Base-by-base conservation (phyloP, 768 basidiomycete species). In the Ephemerocybe angulata region DNA sequence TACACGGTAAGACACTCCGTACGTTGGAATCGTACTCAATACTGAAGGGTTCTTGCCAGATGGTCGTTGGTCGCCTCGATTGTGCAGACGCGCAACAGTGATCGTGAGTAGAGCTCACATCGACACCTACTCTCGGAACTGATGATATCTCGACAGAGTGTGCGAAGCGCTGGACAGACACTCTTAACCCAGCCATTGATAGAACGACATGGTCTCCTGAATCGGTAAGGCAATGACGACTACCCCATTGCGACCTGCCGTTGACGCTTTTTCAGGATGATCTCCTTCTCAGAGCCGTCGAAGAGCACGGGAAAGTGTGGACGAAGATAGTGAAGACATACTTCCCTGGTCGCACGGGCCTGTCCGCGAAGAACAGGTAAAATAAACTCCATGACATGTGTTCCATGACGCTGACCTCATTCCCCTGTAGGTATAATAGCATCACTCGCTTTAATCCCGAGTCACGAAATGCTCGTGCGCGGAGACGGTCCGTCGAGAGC, bases 151-250 rank as follows among this genome's bases (percentile, higher is more conserved):
- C 50, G 46, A 41, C 58, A 81, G 82, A 84, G 70, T 84, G 81
- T 59, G 80, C 82, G 30, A 84, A 83, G 61, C 79, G 81, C 12
- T 84, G 82, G 82, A 80, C 79, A 15, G 82, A 84, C 64, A 82
- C 82, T 7, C 65, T 84, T 28, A 83, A 83, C 63, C 82, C 82
- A 52, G 77, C 78, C 33, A 84, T 84, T 54, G 82, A 84, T 63
- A 72, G 80, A 33, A 82, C 80, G 7, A 77, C 77, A n/a, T 84
- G 82, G 82, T 76, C 80, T 17, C 65, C 78, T 28, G 80, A 82
- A 60, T 73, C 77, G 53, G 81, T 80, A 62, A 60, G 76, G 61
- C 13, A 38, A 21, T 43, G 37, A 29, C 47, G 28, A 28, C 38
- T 30, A 50, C 15, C 44, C 17, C 54, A 29, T 25, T 25, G 44